A percentile compares a stretch with the other conserved stretches of the same genome.
Conservation (phyloP, 257 asterid genomes). For the Solanum habrochaites region DNA sequence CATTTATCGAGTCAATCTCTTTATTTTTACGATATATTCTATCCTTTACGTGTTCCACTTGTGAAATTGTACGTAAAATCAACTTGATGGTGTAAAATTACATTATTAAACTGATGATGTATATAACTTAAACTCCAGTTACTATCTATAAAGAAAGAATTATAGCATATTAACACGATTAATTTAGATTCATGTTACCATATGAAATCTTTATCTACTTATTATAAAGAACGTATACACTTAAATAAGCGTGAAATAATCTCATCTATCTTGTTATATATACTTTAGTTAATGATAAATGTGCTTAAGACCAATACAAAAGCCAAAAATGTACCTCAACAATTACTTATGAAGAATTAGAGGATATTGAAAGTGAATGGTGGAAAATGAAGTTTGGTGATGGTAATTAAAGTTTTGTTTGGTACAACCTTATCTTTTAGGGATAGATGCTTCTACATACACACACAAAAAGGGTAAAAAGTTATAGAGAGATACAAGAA, state of each 20-base stretch:
- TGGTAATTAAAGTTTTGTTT: neutral
- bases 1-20: neutral
- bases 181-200: neutral
- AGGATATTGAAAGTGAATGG: neutral
- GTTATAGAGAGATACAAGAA: neutral
- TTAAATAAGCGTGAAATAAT: too few species aligned
- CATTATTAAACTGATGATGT: too few species aligned
- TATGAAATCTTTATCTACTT: too few species aligned
- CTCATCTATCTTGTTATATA: too few species aligned
- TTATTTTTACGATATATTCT: neutral
- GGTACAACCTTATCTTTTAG: neutral
- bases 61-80: neutral
- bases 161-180: neutral
- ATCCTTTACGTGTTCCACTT: accelerated
- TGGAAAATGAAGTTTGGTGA: neutral
- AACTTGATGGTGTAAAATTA: too few species aligned
- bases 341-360: neutral
- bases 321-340: neutral
- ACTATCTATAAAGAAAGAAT: neutral
- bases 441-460: neutral
- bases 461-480: neutral
- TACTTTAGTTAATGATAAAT: neutral
- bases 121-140: neutral
- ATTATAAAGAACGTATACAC: too few species aligned
- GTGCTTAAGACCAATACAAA: neutral